These are phyloP conservation scores for Globisporangium perplexum DNA, from an alignment of 352 stramenopile species.

Conservation along the genomic window DNA sequence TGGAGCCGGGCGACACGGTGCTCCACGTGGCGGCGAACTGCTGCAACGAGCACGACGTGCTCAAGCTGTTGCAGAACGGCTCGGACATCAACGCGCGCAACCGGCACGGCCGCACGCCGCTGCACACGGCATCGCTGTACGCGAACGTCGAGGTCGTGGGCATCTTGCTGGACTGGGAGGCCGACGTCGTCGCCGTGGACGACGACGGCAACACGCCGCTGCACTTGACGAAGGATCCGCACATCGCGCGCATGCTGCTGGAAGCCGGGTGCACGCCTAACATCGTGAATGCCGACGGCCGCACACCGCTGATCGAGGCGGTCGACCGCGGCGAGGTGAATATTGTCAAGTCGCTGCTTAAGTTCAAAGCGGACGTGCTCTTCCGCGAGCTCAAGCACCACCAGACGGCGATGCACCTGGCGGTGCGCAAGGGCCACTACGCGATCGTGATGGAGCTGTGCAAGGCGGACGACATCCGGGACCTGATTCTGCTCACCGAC, in stretches of 20 bases:
- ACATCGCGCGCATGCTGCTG: slow-evolving; percentile 75
- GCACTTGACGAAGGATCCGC: slow-evolving; percentile 71
- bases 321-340: slow-evolving; percentile 66
- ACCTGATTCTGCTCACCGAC: slow-evolving; percentile 69
- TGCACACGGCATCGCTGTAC: slow-evolving; percentile 80
- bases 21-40: slow-evolving; percentile 84
- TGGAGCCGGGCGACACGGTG: slow-evolving; percentile 83
- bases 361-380: slow-evolving; percentile 81
- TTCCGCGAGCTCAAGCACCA: slow-evolving; percentile 85
- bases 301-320: slow-evolving; percentile 72
- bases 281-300: slow-evolving; percentile 77
- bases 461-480: slow-evolving; percentile 56
- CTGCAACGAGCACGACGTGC: slow-evolving; percentile 81
- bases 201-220: slow-evolving; percentile 82
- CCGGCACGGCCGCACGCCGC: slow-evolving; percentile 62
- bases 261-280: slow-evolving; percentile 80
- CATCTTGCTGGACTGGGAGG: slow-evolving; percentile 78
- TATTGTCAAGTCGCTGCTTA: slow-evolving; percentile 72
- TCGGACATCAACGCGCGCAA: slow-evolving; percentile 85
- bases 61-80: slow-evolving; percentile 83
- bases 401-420: slow-evolving; percentile 77
- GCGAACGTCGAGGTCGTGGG: slow-evolving; percentile 77
- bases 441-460: slow-evolving; percentile 84
- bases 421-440: slow-evolving; percentile 80
- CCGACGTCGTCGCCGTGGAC: slow-evolving; percentile 72